phyloP scores from a whole-genome alignment of 2,329 filamentous ascomycete genomes.

The Paecilomyces formosus region DNA sequence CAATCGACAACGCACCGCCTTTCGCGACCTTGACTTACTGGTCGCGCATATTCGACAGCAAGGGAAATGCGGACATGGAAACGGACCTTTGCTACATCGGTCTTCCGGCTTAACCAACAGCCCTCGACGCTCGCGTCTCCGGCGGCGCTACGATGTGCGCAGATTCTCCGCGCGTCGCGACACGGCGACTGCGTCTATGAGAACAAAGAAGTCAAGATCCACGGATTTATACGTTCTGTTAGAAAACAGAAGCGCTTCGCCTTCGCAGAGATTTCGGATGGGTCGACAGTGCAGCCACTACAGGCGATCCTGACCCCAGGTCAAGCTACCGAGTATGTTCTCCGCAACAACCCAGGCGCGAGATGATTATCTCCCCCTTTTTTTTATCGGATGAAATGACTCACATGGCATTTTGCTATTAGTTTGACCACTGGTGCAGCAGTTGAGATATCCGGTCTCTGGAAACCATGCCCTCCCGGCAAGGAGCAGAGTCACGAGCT shows the following conservation, averaged over 20 bases:
- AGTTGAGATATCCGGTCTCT: constrained; percentile 68
- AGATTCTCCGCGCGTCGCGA: constrained; percentile 27
- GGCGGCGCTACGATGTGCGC: constrained; percentile 26
- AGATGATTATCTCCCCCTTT: not conserved
- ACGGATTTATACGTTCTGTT: constrained; percentile 77
- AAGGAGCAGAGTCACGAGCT: constrained; percentile 72
- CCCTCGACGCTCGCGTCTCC: constrained; percentile 10
- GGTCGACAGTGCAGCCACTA: constrained; percentile 68
- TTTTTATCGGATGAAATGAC: not conserved
- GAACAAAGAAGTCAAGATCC: constrained; percentile 48
- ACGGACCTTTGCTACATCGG: constrained; percentile 29
- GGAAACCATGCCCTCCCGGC: constrained; percentile 61
- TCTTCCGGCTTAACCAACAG: constrained; percentile 22
- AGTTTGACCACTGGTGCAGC: constrained; percentile 78
- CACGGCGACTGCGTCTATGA: constrained; percentile 21
- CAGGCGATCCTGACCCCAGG: constrained; percentile 72
- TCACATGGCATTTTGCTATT: constrained; percentile 11
- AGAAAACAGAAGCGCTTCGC: constrained; percentile 76
- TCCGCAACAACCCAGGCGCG: not conserved
- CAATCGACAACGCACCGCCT: not conserved
- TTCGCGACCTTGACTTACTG: not conserved
- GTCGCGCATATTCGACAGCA: constrained; percentile 3
- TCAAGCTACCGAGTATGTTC: constrained; percentile 63
- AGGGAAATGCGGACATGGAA: constrained; percentile 34
- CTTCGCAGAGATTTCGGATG: constrained; percentile 82